phyloP scores from a whole-genome alignment of 2,329 filamentous ascomycete species.

The Cladosporium oxysporum region DNA sequence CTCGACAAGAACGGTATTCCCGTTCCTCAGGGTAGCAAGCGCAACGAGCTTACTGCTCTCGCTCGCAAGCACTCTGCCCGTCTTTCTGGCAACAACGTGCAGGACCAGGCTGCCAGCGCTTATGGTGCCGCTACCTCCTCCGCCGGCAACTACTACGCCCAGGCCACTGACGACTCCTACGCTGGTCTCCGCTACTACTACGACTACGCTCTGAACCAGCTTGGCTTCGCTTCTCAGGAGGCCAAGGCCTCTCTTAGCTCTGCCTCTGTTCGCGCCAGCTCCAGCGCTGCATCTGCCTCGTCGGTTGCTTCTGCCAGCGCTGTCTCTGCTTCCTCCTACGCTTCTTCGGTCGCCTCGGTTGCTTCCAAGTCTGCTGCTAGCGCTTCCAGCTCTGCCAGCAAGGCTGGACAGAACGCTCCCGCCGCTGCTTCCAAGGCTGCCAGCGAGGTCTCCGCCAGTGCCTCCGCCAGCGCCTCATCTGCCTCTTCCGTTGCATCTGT shows the following conservation, averaged over 20 bases:
- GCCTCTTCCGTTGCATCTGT: slow-evolving; percentile 28
- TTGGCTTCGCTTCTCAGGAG: slow-evolving; percentile 47
- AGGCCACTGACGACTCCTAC: slow-evolving; percentile 68
- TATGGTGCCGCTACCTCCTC: slow-evolving; percentile 50
- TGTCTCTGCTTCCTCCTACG: slow-evolving; percentile 27
- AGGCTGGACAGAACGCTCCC: slow-evolving; percentile 17
- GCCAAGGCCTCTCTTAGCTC: slow-evolving; percentile 40
- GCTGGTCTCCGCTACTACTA: slow-evolving; percentile 38
- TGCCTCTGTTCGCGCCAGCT: slow-evolving; percentile 32
- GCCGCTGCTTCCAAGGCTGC: slow-evolving; percentile 37
- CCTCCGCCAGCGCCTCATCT: slow-evolving; percentile 33
- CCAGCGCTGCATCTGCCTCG: slow-evolving; percentile 22
- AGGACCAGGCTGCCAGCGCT: slow-evolving; percentile 47
- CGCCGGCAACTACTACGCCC: slow-evolving; percentile 74
- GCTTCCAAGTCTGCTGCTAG: slow-evolving; percentile 31
- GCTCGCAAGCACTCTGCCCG: slow-evolving; percentile 82
- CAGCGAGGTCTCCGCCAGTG: slow-evolving; percentile 38
- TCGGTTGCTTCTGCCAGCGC: slow-evolving; percentile 35
- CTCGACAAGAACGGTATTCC: slow-evolving; percentile 85
- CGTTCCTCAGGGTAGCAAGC: slow-evolving; percentile 88
- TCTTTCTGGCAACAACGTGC: slow-evolving; percentile 62
- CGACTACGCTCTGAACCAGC: slow-evolving; percentile 47
- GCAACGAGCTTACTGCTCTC: slow-evolving; percentile 85
- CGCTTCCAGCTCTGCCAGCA: slow-evolving; percentile 23
- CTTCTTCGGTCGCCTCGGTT: slow-evolving; percentile 32